Evolutionary conservation across 2,329 filamentous ascomycete genomes (phyloP), one percentile per base, ranked within the genome.

Genomic region (Aspergillus calidoustus): DNA sequence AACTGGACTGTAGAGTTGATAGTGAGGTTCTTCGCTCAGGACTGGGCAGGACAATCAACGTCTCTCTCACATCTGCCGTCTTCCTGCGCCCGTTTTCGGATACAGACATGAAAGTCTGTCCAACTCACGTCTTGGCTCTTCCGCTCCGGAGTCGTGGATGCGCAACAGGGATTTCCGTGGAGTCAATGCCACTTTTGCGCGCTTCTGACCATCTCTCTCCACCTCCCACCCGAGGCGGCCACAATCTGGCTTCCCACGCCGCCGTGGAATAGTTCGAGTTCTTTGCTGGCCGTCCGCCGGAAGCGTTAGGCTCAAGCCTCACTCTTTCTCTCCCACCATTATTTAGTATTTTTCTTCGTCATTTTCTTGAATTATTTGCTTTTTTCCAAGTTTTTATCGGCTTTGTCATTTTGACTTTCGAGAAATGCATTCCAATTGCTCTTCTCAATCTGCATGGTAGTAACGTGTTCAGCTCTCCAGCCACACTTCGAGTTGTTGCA

Each of bases 61-160:
- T 50, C 47, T 28, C 47, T 50, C 30, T 8, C 47, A 30, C 47
- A 30, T 50, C 47, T 7, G 22, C 15, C 8, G 15, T 17, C 23
- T n/a, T 47, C 22, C n/a, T 47, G 44, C 11, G n/a, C 44, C 57
- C 38, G 57, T 53, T 59, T 54, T 59, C 57, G 57, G 57, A 59
- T 59, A 59, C n/a, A 3, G n/a, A 51, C 57, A 59, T 59, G 25
- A 51, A 23, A 47, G 15, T 57, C 48, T 53, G 56, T 52, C 56
- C 56, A 58, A 25, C 46, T 19, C 54, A 57, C 31, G 19, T 34
- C 54, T 51, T 57, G 54, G 54, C 54, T 38, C 38, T 34, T 51
- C 30, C 19, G 15, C 31, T 43, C 46, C 23, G 31, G 15, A 38
- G n/a, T 50, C 47, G 5, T 38, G 28, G 34, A 6, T 28, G 34